Conservation (phyloP, 495 filamentous ascomycete genomes). For the Penicillium fimorum region DNA sequence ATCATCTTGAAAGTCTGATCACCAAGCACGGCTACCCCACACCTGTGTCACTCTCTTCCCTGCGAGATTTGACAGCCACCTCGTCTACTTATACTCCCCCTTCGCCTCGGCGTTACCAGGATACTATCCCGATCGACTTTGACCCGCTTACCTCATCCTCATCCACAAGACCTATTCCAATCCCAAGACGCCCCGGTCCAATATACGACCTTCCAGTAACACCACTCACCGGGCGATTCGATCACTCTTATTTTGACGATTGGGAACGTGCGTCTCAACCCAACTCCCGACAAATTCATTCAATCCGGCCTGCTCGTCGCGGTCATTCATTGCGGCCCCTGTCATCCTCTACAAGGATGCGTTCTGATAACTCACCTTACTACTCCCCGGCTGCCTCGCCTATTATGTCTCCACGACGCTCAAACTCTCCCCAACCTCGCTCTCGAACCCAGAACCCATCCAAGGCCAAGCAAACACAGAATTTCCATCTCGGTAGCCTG, state of each 20-base stretch:
- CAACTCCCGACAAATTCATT: slow-evolving; percentile 19
- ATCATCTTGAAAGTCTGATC: slow-evolving; percentile 68
- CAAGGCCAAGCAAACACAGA: slow-evolving; percentile 38
- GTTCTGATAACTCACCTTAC: slow-evolving; percentile 38
- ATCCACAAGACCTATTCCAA: slow-evolving; percentile 43
- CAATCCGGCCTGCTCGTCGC: slow-evolving; percentile 12
- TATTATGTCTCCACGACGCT: slow-evolving; percentile 39
- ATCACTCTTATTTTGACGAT: slow-evolving; percentile 40
- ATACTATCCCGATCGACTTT: slow-evolving; percentile 23
- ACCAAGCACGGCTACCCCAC: slow-evolving; percentile 47
- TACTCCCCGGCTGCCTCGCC: slow-evolving; percentile 38
- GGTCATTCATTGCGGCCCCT: slow-evolving; percentile 21
- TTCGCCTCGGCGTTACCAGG: slow-evolving; percentile 27
- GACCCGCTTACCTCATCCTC: slow-evolving; percentile 33
- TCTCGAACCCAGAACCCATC: slow-evolving; percentile 27
- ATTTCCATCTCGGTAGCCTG: slow-evolving; percentile 43
- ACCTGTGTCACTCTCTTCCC: slow-evolving; percentile 68
- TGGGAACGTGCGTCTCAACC: slow-evolving; percentile 32
- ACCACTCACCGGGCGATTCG: slow-evolving; percentile 45
- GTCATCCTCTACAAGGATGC: slow-evolving; percentile 31
- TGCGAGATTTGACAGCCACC: slow-evolving; percentile 71
- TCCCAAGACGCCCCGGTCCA: slow-evolving; percentile 31
- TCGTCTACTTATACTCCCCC: slow-evolving; percentile 57
- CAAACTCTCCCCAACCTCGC: slow-evolving; percentile 38
- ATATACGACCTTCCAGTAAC: slow-evolving; percentile 43